phyloP scores from a whole-genome alignment of 2,329 filamentous ascomycete species.

The Colletotrichum gloeosporioides region DNA sequence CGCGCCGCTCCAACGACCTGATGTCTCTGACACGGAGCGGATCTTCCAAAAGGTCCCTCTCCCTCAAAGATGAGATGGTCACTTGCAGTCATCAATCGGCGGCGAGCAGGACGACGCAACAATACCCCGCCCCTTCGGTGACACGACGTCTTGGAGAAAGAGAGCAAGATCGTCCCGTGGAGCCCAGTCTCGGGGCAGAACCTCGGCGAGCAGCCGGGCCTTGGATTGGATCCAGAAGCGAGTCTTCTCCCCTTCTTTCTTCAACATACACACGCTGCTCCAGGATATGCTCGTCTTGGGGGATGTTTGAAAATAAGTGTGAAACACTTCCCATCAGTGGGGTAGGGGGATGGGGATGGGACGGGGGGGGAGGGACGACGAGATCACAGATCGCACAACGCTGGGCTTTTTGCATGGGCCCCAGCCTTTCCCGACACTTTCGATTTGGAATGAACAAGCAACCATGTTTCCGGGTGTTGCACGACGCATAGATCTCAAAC shows the following conservation, averaged over 20 bases:
- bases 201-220: not conserved
- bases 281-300: conserved; percentile 7
- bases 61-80: not conserved
- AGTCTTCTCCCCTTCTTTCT: not conserved
- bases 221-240: not conserved
- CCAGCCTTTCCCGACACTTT: not conserved
- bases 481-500: not conserved
- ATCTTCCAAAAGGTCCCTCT: not conserved
- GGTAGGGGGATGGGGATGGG: not conserved
- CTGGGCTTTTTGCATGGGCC: conserved; percentile 1
- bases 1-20: not conserved
- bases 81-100: not conserved
- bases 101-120: not conserved
- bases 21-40: not conserved
- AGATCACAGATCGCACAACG: conserved; percentile 10
- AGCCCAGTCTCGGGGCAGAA: not conserved
- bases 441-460: conserved; percentile 12
- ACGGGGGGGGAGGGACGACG: not conserved
- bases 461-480: not conserved
- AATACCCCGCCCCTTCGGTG: not conserved
- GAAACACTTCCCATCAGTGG: conserved; percentile 15
- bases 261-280: not conserved
- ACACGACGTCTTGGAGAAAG: not conserved
- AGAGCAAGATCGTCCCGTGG: not conserved
- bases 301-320: conserved; percentile 13